Evolutionary conservation across 1,139 yeast species (phyloP).

Genomic region (Pichia terricola): DNA sequence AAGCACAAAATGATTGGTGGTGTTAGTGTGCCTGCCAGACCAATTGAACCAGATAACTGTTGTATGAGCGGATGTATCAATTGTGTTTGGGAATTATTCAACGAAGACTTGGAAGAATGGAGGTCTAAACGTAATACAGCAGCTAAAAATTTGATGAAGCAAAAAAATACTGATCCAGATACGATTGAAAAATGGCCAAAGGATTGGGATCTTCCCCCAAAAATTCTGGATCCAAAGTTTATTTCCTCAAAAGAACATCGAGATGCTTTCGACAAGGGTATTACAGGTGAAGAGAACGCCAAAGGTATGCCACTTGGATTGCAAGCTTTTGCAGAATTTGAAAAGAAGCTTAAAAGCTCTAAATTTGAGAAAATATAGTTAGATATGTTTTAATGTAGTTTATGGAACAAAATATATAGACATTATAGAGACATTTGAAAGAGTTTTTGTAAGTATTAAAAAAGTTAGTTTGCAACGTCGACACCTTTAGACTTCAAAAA

Average conservation of each 20-base stretch:
- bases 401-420: too few species aligned
- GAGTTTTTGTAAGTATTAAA: too few species aligned
- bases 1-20: constrained; percentile 46
- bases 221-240: constrained; percentile 28
- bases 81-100: constrained; percentile 92
- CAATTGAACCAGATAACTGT: constrained; percentile 88
- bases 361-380: constrained; percentile 12
- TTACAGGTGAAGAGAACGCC: constrained; percentile 30
- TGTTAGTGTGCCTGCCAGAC: constrained; percentile 65
- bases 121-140: constrained; percentile 51
- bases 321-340: constrained; percentile 76
- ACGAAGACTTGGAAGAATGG: constrained; percentile 86
- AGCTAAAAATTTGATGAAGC: constrained; percentile 28
- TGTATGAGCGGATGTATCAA: constrained; percentile 96
- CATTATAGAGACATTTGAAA: too few species aligned
- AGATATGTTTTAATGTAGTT: background rate
- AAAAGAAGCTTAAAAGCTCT: constrained; percentile 46
- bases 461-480: constrained; percentile 15
- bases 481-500: constrained; percentile 52
- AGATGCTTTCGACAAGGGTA: background rate
- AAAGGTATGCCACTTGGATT: constrained; percentile 64
- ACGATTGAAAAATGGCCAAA: constrained; percentile 60
- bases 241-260: constrained; percentile 24
- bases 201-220: constrained; percentile 67
- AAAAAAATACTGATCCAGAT: constrained; percentile 5